Base-by-base conservation (phyloP, 768 basidiomycete genomes). In the Mycena capillaripes region DNA sequence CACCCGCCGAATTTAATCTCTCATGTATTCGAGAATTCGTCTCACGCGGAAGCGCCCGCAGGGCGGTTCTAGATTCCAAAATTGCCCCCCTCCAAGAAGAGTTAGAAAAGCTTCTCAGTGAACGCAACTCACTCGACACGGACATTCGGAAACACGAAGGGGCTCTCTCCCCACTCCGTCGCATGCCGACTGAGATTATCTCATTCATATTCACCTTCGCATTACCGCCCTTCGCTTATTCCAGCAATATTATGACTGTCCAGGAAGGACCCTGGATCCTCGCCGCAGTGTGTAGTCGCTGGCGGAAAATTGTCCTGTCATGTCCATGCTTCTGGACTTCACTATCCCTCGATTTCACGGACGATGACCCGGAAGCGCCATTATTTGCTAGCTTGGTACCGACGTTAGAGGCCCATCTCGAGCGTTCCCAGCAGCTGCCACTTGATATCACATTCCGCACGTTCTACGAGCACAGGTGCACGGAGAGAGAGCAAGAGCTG, bases 191-290 rank as follows among this genome's bases (percentile, higher is more conserved):
- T 2, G 58, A 69, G 19, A 25, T 61, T 30, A 17, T 69, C 2
- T 52, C 50, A 11, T 21, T 40, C 50, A 61, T 69, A 32, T 69
- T 69, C 58, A 23, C 27, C 9, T 53, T 52, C n/a, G 50, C 50
- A 3, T 12, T 52, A 29, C 34, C 0, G 4, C 48, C 46, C 14
- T 29, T 8, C n/a, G 3, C 17, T 6, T 50, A 12, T 7, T 29
- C 27, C 27, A 19, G 5, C 27, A 17, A 53, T 16, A 9, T 53
- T 17, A 42, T 23, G n/a, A 36, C 25, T n/a, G 14, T 17, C 19
- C 11, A 48, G 5, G 4, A 52, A 11, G 25, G 42, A 14, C 63
- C 63, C 4, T 53, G 63, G 50, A 23, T 12, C 16, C 7, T 65
- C 32, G 40, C 12, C 25, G 63, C 50, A 16, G 63, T 65, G 5